Percentiles rank a stretch among this genome's conserved stretches.
These are phyloP conservation scores for Epichloe sp. DNA, from an alignment of 2,329 filamentous ascomycete genomes.

Conservation along the genomic window DNA sequence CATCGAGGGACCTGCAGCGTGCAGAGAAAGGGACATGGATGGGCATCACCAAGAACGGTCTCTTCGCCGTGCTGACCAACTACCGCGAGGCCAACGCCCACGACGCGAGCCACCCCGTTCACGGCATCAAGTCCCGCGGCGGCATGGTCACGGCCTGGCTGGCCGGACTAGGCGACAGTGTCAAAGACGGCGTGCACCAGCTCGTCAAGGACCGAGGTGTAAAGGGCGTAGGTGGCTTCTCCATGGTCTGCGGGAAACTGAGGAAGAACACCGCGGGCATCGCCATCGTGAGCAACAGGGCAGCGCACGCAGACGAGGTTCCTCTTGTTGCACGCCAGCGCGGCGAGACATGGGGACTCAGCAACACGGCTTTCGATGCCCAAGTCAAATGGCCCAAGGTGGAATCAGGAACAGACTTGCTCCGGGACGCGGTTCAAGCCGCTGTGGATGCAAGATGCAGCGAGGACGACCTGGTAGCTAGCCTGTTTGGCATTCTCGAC, in stretches of 20 bases:
- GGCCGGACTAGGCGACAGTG: slow-evolving; percentile 30
- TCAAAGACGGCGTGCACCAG: slow-evolving; percentile 36
- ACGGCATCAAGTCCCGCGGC: slow-evolving; percentile 44
- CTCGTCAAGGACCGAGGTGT: slow-evolving; percentile 40
- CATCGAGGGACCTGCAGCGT: slow-evolving; percentile 47
- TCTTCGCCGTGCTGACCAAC: slow-evolving; percentile 53
- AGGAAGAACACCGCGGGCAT: slow-evolving; percentile 34
- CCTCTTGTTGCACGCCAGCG: slow-evolving; percentile 42
- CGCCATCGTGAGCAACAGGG: slow-evolving; percentile 50
- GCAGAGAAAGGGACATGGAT: slow-evolving; percentile 53
- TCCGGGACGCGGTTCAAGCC: slow-evolving; percentile 29
- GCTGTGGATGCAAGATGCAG: slow-evolving; percentile 21
- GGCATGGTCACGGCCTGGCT: slow-evolving; percentile 53
- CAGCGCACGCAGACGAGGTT: slow-evolving; percentile 37
- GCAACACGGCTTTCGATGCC: slow-evolving; percentile 46
- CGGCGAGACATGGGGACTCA: slow-evolving; percentile 43
- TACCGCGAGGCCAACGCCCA: slow-evolving; percentile 42
- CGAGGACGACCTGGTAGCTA: slow-evolving; percentile 36
- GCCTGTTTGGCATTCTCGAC: slow-evolving; percentile 42
- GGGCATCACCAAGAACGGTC: slow-evolving; percentile 45
- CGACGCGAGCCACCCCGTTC: slow-evolving; percentile 38
- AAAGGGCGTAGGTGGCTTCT: slow-evolving; percentile 52
- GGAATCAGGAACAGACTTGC: slow-evolving; percentile 33
- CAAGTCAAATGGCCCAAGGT: slow-evolving; percentile 49
- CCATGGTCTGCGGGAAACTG: slow-evolving; percentile 51